Conservation (phyloP, 2,329 filamentous ascomycete species). For the Cylindrodendrum hubeiense region DNA sequence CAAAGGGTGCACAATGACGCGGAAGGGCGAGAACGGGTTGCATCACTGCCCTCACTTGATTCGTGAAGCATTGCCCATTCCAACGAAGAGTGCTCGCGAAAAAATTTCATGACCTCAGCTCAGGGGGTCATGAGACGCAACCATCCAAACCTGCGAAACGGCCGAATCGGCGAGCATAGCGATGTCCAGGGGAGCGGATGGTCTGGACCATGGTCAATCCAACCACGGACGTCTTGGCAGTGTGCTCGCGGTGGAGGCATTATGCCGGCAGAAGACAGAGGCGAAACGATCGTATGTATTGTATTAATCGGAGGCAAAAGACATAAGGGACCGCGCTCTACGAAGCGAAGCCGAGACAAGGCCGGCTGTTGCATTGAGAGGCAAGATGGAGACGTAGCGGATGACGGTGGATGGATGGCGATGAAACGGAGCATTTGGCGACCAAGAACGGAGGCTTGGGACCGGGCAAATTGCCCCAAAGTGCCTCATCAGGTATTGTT, state of each 20-base stretch:
- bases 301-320: background rate
- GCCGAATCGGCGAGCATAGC: conserved; percentile 2
- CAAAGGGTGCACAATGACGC: background rate
- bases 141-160: background rate
- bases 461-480: background rate
- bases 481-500: conserved; percentile 5
- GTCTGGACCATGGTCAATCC: conserved; percentile 11
- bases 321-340: background rate
- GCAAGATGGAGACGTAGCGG: background rate
- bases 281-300: conserved; percentile 6
- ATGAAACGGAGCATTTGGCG: conserved; percentile 3
- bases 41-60: background rate
- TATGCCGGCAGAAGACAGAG: conserved; percentile 6
- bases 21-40: background rate
- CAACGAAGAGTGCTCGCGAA: background rate
- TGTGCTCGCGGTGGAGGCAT: conserved; percentile 6
- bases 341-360: background rate
- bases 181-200: background rate
- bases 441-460: background rate
- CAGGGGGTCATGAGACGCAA: background rate
- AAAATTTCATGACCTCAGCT: background rate
- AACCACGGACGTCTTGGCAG: conserved; percentile 8
- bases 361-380: background rate
- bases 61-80: background rate
- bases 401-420: background rate